phyloP scores from a whole-genome alignment of 805 yeast genomes.

The Starmera amethionina region DNA sequence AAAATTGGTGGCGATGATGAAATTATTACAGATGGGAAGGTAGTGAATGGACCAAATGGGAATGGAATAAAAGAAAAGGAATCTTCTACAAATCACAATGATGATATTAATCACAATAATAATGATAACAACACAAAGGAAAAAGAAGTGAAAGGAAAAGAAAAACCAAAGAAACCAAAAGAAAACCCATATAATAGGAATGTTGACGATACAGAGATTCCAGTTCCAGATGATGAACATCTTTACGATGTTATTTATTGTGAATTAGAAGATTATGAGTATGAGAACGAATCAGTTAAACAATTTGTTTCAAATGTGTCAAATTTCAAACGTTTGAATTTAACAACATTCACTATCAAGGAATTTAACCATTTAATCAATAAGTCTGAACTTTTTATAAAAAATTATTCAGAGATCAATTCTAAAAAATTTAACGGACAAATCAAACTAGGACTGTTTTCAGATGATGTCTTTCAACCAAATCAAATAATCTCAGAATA shows the following conservation, averaged over 20 bases:
- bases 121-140: constrained; percentile 2
- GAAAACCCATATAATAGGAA: constrained; percentile 18
- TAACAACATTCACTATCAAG: no score
- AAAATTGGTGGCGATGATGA: constrained; percentile 2
- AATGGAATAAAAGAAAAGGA: neutral
- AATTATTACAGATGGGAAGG: neutral
- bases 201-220: constrained; percentile 24
- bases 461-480: constrained; percentile 27
- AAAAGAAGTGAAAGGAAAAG: constrained; percentile 1
- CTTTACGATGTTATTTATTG: constrained; percentile 23
- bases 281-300: constrained; percentile 29
- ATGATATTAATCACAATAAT: neutral
- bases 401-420: constrained; percentile 46
- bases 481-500: constrained; percentile 50
- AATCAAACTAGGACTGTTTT: constrained; percentile 54
- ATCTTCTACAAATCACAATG: constrained; percentile 1
- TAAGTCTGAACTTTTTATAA: constrained; percentile 32
- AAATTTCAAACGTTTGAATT: no score
- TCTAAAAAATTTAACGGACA: constrained; percentile 53
- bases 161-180: constrained; percentile 9
- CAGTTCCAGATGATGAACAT: constrained; percentile 26
- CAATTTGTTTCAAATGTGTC: no score
- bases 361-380: no score
- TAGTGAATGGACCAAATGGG: constrained; percentile 1
- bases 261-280: constrained; percentile 27